Evolutionary conservation across 2,329 filamentous ascomycete species (phyloP), one percentile per base, ranked within the genome.

Genomic region (Colletotrichum coccodes): DNA sequence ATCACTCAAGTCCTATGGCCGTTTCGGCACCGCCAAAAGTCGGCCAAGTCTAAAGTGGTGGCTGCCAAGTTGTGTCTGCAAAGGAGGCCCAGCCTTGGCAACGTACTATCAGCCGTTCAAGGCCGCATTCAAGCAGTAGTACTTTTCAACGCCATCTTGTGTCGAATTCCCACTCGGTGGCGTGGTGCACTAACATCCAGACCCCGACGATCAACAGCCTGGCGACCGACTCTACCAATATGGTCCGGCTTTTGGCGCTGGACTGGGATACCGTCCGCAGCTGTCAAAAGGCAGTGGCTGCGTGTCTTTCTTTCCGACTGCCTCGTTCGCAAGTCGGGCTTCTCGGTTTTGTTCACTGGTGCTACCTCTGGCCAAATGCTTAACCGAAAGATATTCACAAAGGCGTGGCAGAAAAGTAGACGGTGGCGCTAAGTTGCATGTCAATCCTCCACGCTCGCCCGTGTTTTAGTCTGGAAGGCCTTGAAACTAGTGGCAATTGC

Each of bases 191-290:
- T 21, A 6, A 16, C 9, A 21, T 30, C 12, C 56, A 65, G 58
- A 40, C 63, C 52, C 7, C n/a, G 58, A 40, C 40, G 52, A 68
- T 68, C 66, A 47, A 28, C 50, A 53, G 57, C 40, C 36, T 44
- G 53, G 30, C 38, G 11, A 34, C 16, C 46, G 42, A 32, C 30
- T 26, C 52, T 34, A 42, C 53, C 9, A 18, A 38, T 30, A 21
- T 34, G 53, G 57, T 21, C 21, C 26, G 63, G 28, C 36, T n/a
- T 18, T 34, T 44, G 50, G 11, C 44, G 50, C 63, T 63, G 53
- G 60, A 23, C 47, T 14, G 57, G 40, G 53, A 57, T 52, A 36
- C 40, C 58, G 23, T 58, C 34, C 38, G 57, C 42, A 63, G 57
- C 57, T 68, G 52, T 68, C 57, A 70, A 47, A 18, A 26, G 16